Percentiles rank a stretch among this genome's conserved stretches.
Evolutionary conservation across 1,284 basidiomycete species (phyloP).

Genomic region (Microbotryomycetes sp.): DNA sequence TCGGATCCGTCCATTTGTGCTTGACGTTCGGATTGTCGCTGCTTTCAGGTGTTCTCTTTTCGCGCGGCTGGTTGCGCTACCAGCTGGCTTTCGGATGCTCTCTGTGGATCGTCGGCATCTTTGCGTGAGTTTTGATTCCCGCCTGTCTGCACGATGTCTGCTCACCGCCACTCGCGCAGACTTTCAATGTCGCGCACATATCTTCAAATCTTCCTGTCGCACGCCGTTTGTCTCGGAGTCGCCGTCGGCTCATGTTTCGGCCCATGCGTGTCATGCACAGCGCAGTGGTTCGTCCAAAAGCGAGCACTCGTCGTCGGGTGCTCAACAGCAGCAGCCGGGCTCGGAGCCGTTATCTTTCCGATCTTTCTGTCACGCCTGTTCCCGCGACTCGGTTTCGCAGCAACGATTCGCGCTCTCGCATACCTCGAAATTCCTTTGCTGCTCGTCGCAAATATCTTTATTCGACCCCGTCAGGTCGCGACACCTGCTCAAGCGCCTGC

Average conservation of each 20-base stretch:
- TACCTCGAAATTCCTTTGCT: conserved; percentile 21
- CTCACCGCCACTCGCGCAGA: neutral
- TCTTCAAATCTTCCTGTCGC: conserved; percentile 19
- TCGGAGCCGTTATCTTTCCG: conserved; percentile 21
- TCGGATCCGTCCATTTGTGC: conserved; percentile 22
- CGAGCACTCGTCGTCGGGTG: conserved; percentile 19
- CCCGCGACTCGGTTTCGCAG: conserved; percentile 8
- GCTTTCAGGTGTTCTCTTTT: conserved; percentile 18
- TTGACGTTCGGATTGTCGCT: conserved; percentile 22
- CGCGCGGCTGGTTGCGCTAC: conserved; percentile 22
- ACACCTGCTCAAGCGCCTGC: neutral
- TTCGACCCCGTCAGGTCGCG: conserved; percentile 10
- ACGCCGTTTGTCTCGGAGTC: conserved; percentile 24
- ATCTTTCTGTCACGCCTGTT: conserved; percentile 19
- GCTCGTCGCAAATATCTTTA: conserved; percentile 20
- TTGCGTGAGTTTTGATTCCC: neutral
- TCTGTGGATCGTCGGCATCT: conserved; percentile 26
- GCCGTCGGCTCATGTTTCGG: conserved; percentile 22
- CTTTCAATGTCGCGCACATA: conserved; percentile 15
- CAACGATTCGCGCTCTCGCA: conserved; percentile 12
- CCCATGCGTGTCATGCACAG: conserved; percentile 22
- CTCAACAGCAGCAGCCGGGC: neutral
- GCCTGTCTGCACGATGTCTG: neutral
- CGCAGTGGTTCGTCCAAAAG: conserved; percentile 15
- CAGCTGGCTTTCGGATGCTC: conserved; percentile 21